These are phyloP conservation scores for Penicillium daleae DNA, from an alignment of 495 filamentous ascomycete genomes.

Conservation along the genomic window DNA sequence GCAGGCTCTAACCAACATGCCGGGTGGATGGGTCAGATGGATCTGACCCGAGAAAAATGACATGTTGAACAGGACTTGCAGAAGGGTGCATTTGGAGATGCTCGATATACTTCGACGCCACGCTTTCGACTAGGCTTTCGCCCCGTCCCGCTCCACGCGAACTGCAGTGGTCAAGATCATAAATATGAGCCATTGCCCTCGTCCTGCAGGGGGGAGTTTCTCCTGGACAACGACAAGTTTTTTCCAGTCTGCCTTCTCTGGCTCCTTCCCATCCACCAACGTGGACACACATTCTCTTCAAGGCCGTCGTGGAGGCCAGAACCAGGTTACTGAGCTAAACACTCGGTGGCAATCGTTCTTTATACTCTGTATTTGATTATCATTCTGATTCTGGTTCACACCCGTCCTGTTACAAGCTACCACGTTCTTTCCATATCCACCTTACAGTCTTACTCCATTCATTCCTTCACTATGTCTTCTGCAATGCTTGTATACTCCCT, in stretches of 20 bases:
- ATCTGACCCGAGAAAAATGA: slow-evolving; percentile 12
- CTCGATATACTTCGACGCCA: slow-evolving; percentile 29
- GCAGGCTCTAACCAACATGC: slow-evolving; percentile 25
- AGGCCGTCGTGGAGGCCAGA: background rate
- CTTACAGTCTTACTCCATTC: background rate
- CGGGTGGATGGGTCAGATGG: slow-evolving; percentile 33
- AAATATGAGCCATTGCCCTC: slow-evolving; percentile 26
- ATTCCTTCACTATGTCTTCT: slow-evolving; percentile 22
- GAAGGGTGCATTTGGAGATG: slow-evolving; percentile 9
- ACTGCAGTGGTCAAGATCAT: slow-evolving; percentile 13
- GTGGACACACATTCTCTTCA: slow-evolving; percentile 10
- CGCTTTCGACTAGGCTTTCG: slow-evolving; percentile 19
- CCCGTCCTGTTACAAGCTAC: background rate
- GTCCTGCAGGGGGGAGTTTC: slow-evolving; percentile 9
- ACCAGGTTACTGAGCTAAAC: background rate
- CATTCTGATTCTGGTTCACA: slow-evolving; percentile 8
- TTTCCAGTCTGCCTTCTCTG: background rate
- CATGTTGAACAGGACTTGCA: slow-evolving; percentile 9
- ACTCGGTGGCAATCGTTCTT: slow-evolving; percentile 1
- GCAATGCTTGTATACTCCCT: slow-evolving; percentile 29
- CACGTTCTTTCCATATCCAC: slow-evolving; percentile 1
- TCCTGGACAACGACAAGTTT: background rate
- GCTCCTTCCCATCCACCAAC: background rate
- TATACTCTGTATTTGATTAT: slow-evolving; percentile 2
- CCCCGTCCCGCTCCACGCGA: slow-evolving; percentile 30